These are phyloP conservation scores for Colletotrichum aenigma DNA, from an alignment of 2,329 filamentous ascomycete genomes.

Conservation along the genomic window DNA sequence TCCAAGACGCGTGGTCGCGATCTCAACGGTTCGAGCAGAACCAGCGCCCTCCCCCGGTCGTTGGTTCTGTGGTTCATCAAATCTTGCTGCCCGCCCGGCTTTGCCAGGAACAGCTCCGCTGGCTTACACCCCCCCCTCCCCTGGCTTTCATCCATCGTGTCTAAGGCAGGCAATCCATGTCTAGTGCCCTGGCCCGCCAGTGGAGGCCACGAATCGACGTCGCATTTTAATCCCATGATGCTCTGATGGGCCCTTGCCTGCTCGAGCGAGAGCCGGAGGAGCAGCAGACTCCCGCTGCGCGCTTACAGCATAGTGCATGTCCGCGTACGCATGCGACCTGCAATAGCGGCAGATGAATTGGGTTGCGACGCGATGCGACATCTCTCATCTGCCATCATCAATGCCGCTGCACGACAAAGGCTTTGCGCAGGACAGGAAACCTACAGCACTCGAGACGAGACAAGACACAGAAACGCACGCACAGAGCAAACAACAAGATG, in stretches of 20 bases:
- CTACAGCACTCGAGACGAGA: neutral
- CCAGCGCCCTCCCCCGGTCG: neutral
- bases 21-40: neutral
- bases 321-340: neutral
- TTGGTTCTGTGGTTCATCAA: slow-evolving; percentile 8
- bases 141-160: neutral
- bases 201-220: slow-evolving; percentile 7
- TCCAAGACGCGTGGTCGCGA: neutral
- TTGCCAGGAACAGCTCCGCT: neutral
- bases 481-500: neutral
- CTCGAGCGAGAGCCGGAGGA: neutral
- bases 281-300: neutral
- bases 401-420: neutral
- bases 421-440: neutral
- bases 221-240: slow-evolving; percentile 9
- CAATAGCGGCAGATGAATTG: neutral
- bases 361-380: neutral
- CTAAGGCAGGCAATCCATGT: slow-evolving; percentile 4
- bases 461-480: neutral
- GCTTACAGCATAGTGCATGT: neutral
- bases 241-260: neutral
- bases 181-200: neutral
- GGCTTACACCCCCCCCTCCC: neutral
- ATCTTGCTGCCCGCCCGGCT: neutral
- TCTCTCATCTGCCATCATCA: neutral